Evolutionary conservation across 305 asterid genomes (phyloP).

Genomic region (Salvia sclarea): DNA sequence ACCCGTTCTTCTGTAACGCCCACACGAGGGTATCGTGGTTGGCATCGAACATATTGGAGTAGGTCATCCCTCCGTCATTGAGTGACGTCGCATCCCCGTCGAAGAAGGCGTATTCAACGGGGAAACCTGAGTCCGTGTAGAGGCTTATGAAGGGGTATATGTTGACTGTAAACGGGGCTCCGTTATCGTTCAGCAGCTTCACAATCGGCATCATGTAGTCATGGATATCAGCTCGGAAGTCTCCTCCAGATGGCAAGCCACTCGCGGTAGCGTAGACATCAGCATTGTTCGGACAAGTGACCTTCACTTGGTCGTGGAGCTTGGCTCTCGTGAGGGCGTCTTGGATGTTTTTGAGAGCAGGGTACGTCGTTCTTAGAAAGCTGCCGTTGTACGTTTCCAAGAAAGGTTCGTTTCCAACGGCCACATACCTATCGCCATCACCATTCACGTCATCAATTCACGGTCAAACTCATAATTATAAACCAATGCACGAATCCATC

Average conservation of each 20-base stretch:
- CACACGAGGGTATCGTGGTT: conserved; percentile 71
- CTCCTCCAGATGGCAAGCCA: conserved; percentile 60
- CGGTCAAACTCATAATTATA: no score
- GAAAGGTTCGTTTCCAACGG: conserved; percentile 83
- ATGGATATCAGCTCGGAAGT: conserved; percentile 60
- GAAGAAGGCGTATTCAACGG: conserved; percentile 72
- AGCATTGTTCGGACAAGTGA: conserved; percentile 69
- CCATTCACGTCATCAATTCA: background rate
- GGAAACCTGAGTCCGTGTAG: conserved; percentile 57
- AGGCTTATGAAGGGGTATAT: conserved; percentile 78
- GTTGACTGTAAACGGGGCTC: conserved; percentile 61
- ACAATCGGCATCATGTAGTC: conserved; percentile 50
- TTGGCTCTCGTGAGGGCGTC: conserved; percentile 57
- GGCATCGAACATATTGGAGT: conserved; percentile 73
- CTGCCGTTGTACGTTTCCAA: conserved; percentile 61
- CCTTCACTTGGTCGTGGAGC: conserved; percentile 56
- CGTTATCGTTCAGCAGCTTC: conserved; percentile 51
- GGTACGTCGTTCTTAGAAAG: conserved; percentile 62
- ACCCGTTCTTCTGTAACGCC: conserved; percentile 74
- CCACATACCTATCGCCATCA: conserved; percentile 58
- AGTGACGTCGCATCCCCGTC: conserved; percentile 57
- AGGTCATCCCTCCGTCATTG: conserved; percentile 54
- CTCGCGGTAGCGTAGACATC: conserved; percentile 50
- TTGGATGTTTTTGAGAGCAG: conserved; percentile 62
- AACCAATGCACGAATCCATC: background rate